Percentiles rank a stretch among this genome's conserved stretches.
These are phyloP conservation scores for Pseudotulostoma volvatum DNA, from an alignment of 495 filamentous ascomycete genomes.

Conservation along the genomic window DNA sequence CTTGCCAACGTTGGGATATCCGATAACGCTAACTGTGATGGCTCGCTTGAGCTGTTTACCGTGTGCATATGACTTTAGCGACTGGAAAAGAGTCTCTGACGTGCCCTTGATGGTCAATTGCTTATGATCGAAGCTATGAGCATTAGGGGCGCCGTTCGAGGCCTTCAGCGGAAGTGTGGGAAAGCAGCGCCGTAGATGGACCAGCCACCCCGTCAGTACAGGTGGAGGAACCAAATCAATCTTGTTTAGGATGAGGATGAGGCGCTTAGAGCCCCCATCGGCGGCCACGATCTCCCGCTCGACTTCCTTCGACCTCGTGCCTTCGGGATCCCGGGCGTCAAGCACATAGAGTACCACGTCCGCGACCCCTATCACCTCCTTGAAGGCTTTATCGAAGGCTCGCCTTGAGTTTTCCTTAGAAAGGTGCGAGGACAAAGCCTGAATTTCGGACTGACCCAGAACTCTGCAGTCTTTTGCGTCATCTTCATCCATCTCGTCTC, in stretches of 20 bases:
- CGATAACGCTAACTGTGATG: slow-evolving; percentile 83
- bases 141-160: slow-evolving; percentile 65
- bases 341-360: slow-evolving; percentile 92
- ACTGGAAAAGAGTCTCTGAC: slow-evolving; percentile 70
- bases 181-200: slow-evolving; percentile 76
- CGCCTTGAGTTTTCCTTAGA: slow-evolving; percentile 60
- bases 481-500: neutral
- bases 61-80: slow-evolving; percentile 81
- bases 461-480: neutral
- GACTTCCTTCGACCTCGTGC: slow-evolving; percentile 77
- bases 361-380: slow-evolving; percentile 74
- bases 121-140: slow-evolving; percentile 84
- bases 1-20: slow-evolving; percentile 95
- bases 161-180: slow-evolving; percentile 85
- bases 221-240: slow-evolving; percentile 77
- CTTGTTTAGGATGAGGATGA: slow-evolving; percentile 94
- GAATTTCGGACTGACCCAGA: slow-evolving; percentile 4
- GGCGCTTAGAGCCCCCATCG: slow-evolving; percentile 63
- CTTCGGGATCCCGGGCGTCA: slow-evolving; percentile 83
- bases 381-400: slow-evolving; percentile 91
- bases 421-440: slow-evolving; percentile 18
- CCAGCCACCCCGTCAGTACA: slow-evolving; percentile 70
- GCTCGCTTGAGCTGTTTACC: slow-evolving; percentile 72
- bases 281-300: slow-evolving; percentile 81
- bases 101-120: slow-evolving; percentile 76